Evolutionary conservation across 257 asterid genomes (phyloP).

Genomic region (Apocynum venetum): DNA sequence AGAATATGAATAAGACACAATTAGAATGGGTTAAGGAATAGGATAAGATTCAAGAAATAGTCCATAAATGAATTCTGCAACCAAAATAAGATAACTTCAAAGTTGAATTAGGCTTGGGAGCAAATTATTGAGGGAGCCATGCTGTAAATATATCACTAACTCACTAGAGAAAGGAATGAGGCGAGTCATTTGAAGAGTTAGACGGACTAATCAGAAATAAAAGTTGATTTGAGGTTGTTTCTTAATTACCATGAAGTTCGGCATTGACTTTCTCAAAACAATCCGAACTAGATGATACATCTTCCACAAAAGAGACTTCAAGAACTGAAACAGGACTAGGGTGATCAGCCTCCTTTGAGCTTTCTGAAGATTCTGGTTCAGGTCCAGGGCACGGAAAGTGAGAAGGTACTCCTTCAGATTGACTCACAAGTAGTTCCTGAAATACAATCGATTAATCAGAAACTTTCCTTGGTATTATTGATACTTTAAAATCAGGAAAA

Average conservation of each 20-base stretch:
- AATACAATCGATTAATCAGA: conserved; percentile 14
- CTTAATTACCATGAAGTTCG: conserved; percentile 62
- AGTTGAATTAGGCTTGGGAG: background rate
- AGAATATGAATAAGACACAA: conserved; percentile 5
- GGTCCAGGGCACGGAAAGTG: conserved; percentile 22
- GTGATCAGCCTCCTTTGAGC: conserved; percentile 72
- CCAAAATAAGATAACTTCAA: background rate
- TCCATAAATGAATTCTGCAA: background rate
- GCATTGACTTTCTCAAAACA: conserved; percentile 77
- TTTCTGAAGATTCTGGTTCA: conserved; percentile 51
- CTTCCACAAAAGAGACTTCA: conserved; percentile 62
- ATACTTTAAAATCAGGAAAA: background rate
- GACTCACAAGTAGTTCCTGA: conserved; percentile 41
- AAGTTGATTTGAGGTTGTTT: conserved; percentile 2
- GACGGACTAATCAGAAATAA: background rate
- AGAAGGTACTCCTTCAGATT: conserved; percentile 18
- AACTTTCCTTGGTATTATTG: background rate
- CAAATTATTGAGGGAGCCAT: background rate
- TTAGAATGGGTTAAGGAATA: background rate
- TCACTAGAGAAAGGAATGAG: background rate
- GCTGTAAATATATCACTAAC: background rate
- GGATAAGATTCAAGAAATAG: background rate
- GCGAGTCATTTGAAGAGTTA: background rate
- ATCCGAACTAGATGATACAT: conserved; percentile 50
- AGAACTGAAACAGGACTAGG: conserved; percentile 84